These are phyloP conservation scores for Camellia lanceoleosa DNA, from an alignment of 148 eudicot species.

Conservation along the genomic window DNA sequence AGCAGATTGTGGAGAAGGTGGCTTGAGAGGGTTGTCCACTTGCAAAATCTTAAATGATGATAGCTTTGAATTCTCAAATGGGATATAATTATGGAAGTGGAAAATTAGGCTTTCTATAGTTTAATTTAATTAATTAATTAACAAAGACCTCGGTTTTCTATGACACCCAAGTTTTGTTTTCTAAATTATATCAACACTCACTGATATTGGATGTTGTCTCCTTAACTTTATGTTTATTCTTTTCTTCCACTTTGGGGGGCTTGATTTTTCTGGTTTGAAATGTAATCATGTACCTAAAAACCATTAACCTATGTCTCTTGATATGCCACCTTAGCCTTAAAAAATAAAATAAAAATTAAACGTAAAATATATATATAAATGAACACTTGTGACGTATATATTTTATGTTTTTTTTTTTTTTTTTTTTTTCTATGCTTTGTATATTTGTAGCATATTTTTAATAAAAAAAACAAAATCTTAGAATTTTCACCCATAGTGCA, in stretches of 20 bases:
- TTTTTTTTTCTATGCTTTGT: too few relatives aligned
- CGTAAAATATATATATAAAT: too few relatives aligned
- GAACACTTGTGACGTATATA: too few relatives aligned
- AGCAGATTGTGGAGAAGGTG: conserved; percentile 43
- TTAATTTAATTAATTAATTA: not conserved
- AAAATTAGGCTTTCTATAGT: conserved; percentile 10
- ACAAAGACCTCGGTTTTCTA: not conserved
- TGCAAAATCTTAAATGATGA: conserved; percentile 30
- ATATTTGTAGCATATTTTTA: too few relatives aligned
- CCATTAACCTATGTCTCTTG: not conserved
- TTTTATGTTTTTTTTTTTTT: too few relatives aligned
- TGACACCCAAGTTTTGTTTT: not conserved
- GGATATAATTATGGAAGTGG: conserved; percentile 26
- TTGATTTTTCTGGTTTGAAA: not conserved
- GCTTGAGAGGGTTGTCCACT: conserved; percentile 59
- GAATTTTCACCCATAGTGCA: not conserved
- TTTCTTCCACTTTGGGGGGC: not conserved
- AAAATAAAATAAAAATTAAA: not conserved
- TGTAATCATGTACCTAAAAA: conserved; percentile 3
- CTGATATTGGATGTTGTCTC: conserved; percentile 8
- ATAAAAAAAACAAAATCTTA: too few relatives aligned
- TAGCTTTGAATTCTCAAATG: conserved; percentile 29
- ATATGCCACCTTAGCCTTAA: not conserved
- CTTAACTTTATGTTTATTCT: not conserved
- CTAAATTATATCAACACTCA: not conserved